Conservation (phyloP, 2,329 filamentous ascomycete species). For the Leptographium wingfieldii region DNA sequence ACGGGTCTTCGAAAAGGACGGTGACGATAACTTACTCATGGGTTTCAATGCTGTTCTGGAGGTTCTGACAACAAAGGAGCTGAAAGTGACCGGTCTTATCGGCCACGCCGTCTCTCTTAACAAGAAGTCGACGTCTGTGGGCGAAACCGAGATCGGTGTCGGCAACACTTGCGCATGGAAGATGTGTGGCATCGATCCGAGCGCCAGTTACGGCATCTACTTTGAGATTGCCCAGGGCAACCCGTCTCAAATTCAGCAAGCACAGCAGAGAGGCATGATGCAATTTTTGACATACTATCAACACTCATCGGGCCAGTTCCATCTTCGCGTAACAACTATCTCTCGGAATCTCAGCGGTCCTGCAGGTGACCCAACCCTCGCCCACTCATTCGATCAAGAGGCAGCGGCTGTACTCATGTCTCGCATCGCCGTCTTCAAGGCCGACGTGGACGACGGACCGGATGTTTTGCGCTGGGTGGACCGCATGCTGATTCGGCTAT, state of each 20-base stretch:
- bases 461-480: constrained; percentile 98
- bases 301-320: constrained; percentile 90
- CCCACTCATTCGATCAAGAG: constrained; percentile 96
- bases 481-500: constrained; percentile 92
- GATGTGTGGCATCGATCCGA: constrained; percentile 96
- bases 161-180: constrained; percentile 99
- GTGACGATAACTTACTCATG: constrained; percentile 88
- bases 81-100: constrained; percentile 95
- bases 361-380: constrained; percentile 85
- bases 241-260: constrained; percentile 64
- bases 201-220: constrained; percentile 88
- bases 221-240: constrained; percentile 96
- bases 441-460: constrained; percentile 95
- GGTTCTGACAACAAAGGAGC: constrained; percentile 91
- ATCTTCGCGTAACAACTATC: constrained; percentile 89
- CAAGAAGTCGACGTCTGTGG: constrained; percentile 94
- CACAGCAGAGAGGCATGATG: constrained; percentile 86
- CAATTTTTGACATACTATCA: constrained; percentile 99
- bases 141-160: constrained; percentile 95
- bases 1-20: constrained; percentile 93
- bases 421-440: constrained; percentile 97
- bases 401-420: constrained; percentile 97
- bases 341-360: constrained; percentile 85
- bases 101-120: constrained; percentile 93
- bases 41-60: constrained; percentile 95